Evolutionary conservation across 305 asterid species (phyloP), one percentile per base, ranked within the genome.

Genomic region (Solanum aculeatissimum): DNA sequence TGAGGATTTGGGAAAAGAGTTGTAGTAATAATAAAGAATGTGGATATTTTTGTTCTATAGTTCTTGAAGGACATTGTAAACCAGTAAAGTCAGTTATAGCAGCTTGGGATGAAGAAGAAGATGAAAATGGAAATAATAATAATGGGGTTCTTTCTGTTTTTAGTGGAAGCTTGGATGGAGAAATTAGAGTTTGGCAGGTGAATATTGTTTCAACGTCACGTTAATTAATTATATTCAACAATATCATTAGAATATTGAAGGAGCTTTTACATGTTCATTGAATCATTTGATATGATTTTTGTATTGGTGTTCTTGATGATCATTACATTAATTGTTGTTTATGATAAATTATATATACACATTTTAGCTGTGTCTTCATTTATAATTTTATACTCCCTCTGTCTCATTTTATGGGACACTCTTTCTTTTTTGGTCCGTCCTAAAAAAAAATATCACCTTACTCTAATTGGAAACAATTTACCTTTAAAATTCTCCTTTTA

Each of bases 131-230:
- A 32, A 18, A 68, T 68, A 74, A 51, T 19, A 72, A 23, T 58
- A 83, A 88, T 68, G 91, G 81, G n/a, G 25, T 81, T 38, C 68
- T 92, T 42, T 82, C 91, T 14, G 89, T 92, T 25, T 86, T 91
- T 10, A 92, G 95, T 88, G 95, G 96, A 63, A 90, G 96, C 43
- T 42, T 91, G 83, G 94, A 91, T 87, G 96, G 96, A 45, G 93
- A 93, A 86, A 91, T 93, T 62, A 89, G 88, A 89, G 91, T 88
- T 45, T 92, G 95, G 96, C 86, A 90, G 87, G 86, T 92, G 58
- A 65, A 29, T 65, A 47, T 85, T 53, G 74, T 85, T 83, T 87
- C 90, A 83, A 23, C n/a, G 23, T 12, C 9, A 74, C 57, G 14
- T 57, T 35, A 62, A 13, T 25, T 62, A 21, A 0, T 16, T 13